Conservation (phyloP, 257 asterid species). For the Haberlea rhodopensis region DNA sequence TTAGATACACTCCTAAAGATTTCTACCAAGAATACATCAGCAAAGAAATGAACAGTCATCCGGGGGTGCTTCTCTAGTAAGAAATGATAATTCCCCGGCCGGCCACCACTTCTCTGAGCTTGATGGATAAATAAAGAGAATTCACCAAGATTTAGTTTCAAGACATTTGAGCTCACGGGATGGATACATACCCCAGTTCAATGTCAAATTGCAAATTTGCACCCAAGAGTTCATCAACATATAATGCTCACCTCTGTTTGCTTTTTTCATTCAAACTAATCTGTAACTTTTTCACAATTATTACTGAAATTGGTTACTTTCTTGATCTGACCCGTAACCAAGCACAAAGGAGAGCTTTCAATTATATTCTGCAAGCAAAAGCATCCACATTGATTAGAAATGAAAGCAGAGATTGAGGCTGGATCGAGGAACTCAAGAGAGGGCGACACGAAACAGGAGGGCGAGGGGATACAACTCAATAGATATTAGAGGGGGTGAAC, state of each 20-base stretch:
- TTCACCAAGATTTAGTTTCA: background rate
- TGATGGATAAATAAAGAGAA: constrained; percentile 1
- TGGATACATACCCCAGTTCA: background rate
- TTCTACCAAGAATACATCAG: background rate
- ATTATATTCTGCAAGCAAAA: no score
- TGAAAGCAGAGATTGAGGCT: no score
- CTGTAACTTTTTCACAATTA: background rate
- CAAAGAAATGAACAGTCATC: background rate
- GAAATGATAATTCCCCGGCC: constrained; percentile 5
- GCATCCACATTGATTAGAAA: no score
- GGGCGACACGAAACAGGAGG: no score
- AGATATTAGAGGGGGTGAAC: no score
- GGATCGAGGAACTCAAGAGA: no score
- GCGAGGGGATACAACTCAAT: no score
- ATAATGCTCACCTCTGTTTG: background rate
- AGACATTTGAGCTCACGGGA: background rate
- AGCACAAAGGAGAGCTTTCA: background rate
- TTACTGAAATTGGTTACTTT: no score
- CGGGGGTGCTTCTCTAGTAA: background rate
- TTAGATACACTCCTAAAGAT: constrained; percentile 21
- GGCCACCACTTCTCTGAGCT: constrained; percentile 5
- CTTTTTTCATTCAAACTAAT: background rate
- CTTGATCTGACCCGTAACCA: background rate
- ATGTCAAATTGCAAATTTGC: background rate
- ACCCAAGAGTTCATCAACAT: background rate